Evolutionary conservation across 495 filamentous ascomycete genomes (phyloP).

Genomic region (Podospora comata): DNA sequence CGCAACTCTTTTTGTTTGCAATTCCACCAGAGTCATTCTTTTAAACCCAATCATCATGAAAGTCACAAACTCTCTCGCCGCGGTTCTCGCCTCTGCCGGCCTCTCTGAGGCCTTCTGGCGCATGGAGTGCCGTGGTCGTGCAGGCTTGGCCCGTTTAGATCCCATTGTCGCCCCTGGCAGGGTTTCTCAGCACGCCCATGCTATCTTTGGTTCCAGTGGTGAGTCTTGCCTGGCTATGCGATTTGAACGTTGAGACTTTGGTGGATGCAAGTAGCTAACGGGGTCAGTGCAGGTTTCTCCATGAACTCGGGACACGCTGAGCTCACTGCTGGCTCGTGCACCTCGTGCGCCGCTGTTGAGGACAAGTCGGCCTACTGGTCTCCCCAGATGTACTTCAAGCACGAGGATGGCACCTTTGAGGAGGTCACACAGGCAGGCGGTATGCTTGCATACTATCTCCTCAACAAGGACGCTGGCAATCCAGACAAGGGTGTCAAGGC

Average conservation of each 20-base stretch:
- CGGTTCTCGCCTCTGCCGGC: constrained; percentile 30
- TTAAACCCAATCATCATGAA: constrained; percentile 31
- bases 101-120: constrained; percentile 75
- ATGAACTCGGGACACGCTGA: constrained; percentile 44
- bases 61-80: constrained; percentile 22
- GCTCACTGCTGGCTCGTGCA: constrained; percentile 55
- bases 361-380: constrained; percentile 72
- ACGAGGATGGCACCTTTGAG: constrained; percentile 41
- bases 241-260: not conserved
- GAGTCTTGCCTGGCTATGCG: constrained; percentile 22
- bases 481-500: constrained; percentile 56
- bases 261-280: constrained; percentile 11
- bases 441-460: constrained; percentile 71
- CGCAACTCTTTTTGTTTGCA: not conserved
- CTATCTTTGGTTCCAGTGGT: constrained; percentile 66
- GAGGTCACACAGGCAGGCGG: constrained; percentile 56
- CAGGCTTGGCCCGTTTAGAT: constrained; percentile 66
- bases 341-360: constrained; percentile 59
- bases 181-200: constrained; percentile 66
- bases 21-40: constrained; percentile 19
- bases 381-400: constrained; percentile 61
- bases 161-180: constrained; percentile 61
- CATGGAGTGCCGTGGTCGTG: constrained; percentile 69
- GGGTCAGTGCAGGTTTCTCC: constrained; percentile 44
- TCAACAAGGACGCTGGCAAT: constrained; percentile 49